A percentile compares a stretch with the other conserved stretches of the same genome.
Evolutionary conservation across 768 basidiomycete species (phyloP).

Genomic region (Hortiboletus campestris): DNA sequence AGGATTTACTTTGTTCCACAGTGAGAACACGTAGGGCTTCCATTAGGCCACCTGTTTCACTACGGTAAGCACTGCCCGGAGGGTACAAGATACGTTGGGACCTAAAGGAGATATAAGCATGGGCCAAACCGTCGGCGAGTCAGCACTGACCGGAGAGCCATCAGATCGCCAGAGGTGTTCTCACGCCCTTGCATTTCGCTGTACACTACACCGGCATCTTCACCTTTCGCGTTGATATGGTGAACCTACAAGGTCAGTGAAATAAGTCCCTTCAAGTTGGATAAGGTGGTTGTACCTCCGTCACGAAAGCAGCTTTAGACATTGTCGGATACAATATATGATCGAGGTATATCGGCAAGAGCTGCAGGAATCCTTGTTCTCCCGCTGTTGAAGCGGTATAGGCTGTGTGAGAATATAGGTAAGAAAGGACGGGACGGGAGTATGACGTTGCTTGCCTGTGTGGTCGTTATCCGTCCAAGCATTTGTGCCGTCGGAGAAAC

Average conservation of each 20-base stretch:
- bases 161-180: conserved; percentile 88
- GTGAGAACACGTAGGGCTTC: conserved; percentile 81
- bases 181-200: conserved; percentile 96
- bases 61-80: conserved; percentile 81
- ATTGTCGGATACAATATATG: conserved; percentile 97
- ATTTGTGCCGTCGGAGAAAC: conserved; percentile 88
- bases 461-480: conserved; percentile 98
- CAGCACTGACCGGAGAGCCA: conserved; percentile 70
- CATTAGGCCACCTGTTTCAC: conserved; percentile 97
- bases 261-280: not conserved
- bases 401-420: conserved; percentile 35
- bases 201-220: conserved; percentile 95
- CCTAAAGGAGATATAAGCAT: conserved; percentile 37
- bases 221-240: conserved; percentile 86
- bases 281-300: conserved; percentile 43
- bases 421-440: not conserved
- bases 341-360: conserved; percentile 88
- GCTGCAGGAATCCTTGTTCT: conserved; percentile 83
- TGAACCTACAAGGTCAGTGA: conserved; percentile 66
- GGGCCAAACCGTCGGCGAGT: not conserved
- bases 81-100: conserved; percentile 81
- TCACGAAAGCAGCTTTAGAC: conserved; percentile 77
- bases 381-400: conserved; percentile 97
- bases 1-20: conserved; percentile 76
- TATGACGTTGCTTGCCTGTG: conserved; percentile 40